Conservation (phyloP, 1,139 yeast genomes). For the Hansenula sp. region DNA sequence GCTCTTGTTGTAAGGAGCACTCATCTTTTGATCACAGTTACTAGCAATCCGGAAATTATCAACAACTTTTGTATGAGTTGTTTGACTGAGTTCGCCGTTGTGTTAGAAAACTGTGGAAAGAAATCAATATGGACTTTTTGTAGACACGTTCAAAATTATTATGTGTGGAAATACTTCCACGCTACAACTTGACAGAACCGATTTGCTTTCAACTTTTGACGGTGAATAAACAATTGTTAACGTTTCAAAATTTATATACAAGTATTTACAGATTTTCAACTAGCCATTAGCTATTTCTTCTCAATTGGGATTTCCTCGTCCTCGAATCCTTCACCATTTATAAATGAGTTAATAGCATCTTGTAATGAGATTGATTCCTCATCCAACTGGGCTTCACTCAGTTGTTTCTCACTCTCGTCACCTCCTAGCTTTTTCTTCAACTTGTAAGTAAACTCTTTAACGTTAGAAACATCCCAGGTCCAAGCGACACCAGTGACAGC, state of each 20-base stretch:
- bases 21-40: not conserved
- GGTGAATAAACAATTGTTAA: too few relatives aligned
- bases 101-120: too few relatives aligned
- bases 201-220: too few relatives aligned
- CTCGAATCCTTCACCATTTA: constrained; percentile 23
- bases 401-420: constrained; percentile 49
- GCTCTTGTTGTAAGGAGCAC: constrained; percentile 10
- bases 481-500: constrained; percentile 73
- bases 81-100: too few relatives aligned
- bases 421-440: constrained; percentile 73
- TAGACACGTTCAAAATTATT: too few relatives aligned
- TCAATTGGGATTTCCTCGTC: constrained; percentile 1
- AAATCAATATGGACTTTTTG: too few relatives aligned
- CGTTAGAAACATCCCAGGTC: constrained; percentile 66
- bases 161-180: too few relatives aligned
- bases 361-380: constrained; percentile 48
- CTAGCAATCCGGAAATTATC: too few relatives aligned
- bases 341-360: constrained; percentile 21
- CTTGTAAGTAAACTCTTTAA: constrained; percentile 68
- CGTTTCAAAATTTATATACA: not conserved
- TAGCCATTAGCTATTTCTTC: not conserved
- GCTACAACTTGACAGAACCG: too few relatives aligned
- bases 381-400: constrained; percentile 54
- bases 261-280: not conserved
- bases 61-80: too few relatives aligned